Evolutionary conservation across 169 alveolate species (phyloP).

Genomic region (Plasmodium malariae): DNA sequence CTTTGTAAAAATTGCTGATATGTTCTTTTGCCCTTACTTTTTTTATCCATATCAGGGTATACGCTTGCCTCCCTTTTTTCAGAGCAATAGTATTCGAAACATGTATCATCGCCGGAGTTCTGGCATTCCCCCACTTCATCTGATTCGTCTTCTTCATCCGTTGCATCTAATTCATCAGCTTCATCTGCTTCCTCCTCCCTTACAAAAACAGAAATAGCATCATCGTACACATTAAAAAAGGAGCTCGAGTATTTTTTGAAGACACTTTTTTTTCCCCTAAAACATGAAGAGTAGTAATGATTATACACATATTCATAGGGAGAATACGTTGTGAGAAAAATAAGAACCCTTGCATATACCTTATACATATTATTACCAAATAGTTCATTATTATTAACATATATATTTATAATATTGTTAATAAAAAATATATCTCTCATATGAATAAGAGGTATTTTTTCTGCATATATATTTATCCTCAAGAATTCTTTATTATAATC

Average conservation of each 20-base stretch:
- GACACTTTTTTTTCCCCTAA: background rate
- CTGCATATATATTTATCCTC: slow-evolving; percentile 72
- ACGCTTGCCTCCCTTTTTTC: background rate
- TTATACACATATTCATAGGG: slow-evolving; percentile 71
- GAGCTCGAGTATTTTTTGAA: slow-evolving; percentile 47
- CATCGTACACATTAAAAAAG: slow-evolving; percentile 46
- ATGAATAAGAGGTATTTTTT: slow-evolving; percentile 55
- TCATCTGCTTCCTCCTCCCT: background rate
- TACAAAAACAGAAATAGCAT: background rate
- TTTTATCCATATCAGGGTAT: background rate
- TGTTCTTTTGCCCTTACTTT: slow-evolving; percentile 12
- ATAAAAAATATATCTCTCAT: slow-evolving; percentile 61
- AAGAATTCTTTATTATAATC: slow-evolving; percentile 38
- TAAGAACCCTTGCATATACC: slow-evolving; percentile 54
- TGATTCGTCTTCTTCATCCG: background rate
- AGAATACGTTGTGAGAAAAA: slow-evolving; percentile 61
- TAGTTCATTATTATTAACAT: slow-evolving; percentile 28
- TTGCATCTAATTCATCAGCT: background rate
- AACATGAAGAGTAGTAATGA: slow-evolving; percentile 38
- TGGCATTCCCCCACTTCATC: background rate
- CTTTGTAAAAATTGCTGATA: slow-evolving; percentile 6
- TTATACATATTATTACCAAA: slow-evolving; percentile 40
- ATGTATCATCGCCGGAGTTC: background rate
- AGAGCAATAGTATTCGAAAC: too few relatives aligned
- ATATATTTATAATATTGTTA: slow-evolving; percentile 58